A percentile compares a stretch with the other conserved stretches of the same genome.
phyloP scores from a whole-genome alignment of 768 basidiomycete species.

The Leccinellum luteum region DNA sequence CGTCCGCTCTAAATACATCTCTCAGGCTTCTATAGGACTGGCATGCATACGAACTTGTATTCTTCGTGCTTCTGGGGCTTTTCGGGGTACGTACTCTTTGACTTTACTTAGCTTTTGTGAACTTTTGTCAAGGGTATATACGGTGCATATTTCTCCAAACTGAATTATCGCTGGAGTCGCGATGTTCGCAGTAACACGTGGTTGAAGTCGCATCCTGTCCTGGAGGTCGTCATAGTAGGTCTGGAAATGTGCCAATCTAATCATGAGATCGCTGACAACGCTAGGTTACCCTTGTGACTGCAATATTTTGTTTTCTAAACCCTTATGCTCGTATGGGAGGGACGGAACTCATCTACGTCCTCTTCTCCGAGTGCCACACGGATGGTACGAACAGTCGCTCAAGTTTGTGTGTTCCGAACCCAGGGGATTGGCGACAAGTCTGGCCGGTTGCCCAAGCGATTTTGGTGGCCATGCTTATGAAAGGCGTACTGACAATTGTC shows the following conservation, averaged over 20 bases:
- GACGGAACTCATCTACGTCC: conserved; percentile 89
- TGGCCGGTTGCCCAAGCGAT: conserved; percentile 65
- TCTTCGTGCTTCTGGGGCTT: conserved; percentile 84
- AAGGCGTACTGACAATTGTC: conserved; percentile 75
- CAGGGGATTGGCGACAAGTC: conserved; percentile 51
- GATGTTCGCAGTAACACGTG: conserved; percentile 80
- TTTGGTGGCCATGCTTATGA: conserved; percentile 76
- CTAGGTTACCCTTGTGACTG: conserved; percentile 78
- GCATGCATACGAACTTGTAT: conserved; percentile 85
- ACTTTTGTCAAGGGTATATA: conserved; percentile 69
- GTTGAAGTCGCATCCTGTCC: conserved; percentile 73
- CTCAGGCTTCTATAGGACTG: conserved; percentile 62
- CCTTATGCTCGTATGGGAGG: conserved; percentile 92
- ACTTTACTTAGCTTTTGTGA: conserved; percentile 4
- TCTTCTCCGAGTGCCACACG: conserved; percentile 81
- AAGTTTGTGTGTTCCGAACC: conserved; percentile 70
- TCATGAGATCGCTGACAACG: conserved; percentile 9
- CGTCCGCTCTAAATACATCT: not conserved
- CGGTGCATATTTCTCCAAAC: conserved; percentile 88
- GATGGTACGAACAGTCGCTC: conserved; percentile 53
- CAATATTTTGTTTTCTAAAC: conserved; percentile 79
- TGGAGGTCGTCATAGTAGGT: conserved; percentile 79
- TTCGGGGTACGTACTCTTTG: conserved; percentile 62
- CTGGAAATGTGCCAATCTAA: not conserved
- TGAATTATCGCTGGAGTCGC: conserved; percentile 88